phyloP scores from a whole-genome alignment of 1,284 basidiomycete genomes.

The Fistulina hepatica region DNA sequence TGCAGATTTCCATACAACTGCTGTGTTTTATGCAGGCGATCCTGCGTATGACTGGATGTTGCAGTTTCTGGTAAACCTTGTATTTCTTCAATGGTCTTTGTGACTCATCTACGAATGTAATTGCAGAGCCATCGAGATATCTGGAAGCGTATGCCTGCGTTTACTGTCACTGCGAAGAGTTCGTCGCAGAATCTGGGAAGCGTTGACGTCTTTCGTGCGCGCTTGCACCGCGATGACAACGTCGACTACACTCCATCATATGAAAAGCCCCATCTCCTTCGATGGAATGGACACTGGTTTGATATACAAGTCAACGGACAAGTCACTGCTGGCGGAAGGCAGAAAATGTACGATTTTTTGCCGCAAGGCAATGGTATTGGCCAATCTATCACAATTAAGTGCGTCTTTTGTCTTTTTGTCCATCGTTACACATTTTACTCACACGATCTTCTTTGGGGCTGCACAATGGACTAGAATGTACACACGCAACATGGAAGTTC shows the following conservation, averaged over 20 bases:
- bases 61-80: conserved; percentile 28
- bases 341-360: background rate
- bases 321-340: conserved; percentile 5
- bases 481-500: conserved; percentile 30
- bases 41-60: conserved; percentile 41
- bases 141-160: conserved; percentile 36
- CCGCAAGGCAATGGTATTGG: background rate
- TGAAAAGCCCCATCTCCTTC: conserved; percentile 33
- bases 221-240: conserved; percentile 13
- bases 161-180: conserved; percentile 34
- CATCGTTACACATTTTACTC: background rate
- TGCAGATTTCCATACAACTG: conserved; percentile 35
- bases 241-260: conserved; percentile 40
- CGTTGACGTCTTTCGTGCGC: conserved; percentile 13
- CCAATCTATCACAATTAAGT: conserved; percentile 11
- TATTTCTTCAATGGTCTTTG: background rate
- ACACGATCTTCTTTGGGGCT: background rate
- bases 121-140: conserved; percentile 35
- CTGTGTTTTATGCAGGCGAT: conserved; percentile 37
- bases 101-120: background rate
- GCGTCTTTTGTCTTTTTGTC: background rate
- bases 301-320: conserved; percentile 26
- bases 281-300: conserved; percentile 39
- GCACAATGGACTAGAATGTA: conserved; percentile 28
- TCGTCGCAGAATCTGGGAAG: conserved; percentile 34